phyloP scores from a whole-genome alignment of 345 rosid species.

The Eucalyptus pumila region DNA sequence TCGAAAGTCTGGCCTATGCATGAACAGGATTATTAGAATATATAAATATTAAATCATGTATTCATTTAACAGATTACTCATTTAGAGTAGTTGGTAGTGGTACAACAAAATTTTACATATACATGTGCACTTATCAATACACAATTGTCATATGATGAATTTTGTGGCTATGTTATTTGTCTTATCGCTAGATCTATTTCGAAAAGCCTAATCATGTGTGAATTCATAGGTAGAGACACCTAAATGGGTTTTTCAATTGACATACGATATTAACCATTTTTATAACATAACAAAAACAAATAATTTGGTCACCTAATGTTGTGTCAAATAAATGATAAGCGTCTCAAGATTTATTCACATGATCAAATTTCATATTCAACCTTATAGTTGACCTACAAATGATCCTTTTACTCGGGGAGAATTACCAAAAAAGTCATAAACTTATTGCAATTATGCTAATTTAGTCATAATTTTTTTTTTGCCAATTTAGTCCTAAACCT shows the following conservation, averaged over 20 bases:
- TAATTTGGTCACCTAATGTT: neutral
- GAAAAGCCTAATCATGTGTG: neutral
- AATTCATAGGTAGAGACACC: neutral
- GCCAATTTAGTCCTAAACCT: too few species aligned
- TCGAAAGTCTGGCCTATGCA: neutral
- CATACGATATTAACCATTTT: neutral
- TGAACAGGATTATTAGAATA: neutral
- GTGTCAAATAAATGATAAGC: neutral
- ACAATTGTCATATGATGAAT: neutral
- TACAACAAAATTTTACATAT: neutral
- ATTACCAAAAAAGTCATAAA: too few species aligned
- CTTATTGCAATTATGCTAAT: too few species aligned
- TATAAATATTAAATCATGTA: fast-evolving
- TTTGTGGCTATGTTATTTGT: neutral
- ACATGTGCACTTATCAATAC: neutral
- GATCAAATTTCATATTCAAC: neutral
- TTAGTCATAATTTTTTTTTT: too few species aligned
- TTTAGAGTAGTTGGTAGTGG: neutral
- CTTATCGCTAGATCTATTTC: neutral
- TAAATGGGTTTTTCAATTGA: neutral
- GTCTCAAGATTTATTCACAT: neutral
- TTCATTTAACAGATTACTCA: fast-evolving
- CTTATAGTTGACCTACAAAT: neutral
- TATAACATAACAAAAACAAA: neutral
- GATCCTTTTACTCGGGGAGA: neutral